phyloP scores from a whole-genome alignment of 179 eudicot species.

The Carnegiea gigantea region DNA sequence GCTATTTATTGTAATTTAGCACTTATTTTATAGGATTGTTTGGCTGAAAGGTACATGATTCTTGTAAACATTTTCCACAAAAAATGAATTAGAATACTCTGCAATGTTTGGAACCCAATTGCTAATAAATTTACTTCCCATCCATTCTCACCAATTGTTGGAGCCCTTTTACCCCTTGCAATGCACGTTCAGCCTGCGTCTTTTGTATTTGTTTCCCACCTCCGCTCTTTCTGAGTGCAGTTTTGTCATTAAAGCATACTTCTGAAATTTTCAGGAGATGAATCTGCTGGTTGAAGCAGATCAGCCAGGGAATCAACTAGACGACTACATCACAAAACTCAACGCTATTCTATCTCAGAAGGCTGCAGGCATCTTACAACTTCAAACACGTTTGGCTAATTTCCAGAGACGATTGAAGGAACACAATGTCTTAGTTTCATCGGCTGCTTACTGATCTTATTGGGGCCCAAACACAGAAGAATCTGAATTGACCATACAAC shows the following conservation, averaged over 20 bases:
- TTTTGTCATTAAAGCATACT: neutral
- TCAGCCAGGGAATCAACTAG: constrained; percentile 92
- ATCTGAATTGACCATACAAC: neutral
- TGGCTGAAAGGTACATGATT: neutral
- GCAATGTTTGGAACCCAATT: too few species aligned
- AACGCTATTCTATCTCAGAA: constrained; percentile 84
- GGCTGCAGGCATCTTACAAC: constrained; percentile 78
- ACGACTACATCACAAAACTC: constrained; percentile 71
- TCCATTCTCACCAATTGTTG: too few species aligned
- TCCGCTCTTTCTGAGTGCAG: neutral
- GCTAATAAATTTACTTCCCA: neutral
- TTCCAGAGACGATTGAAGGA: constrained; percentile 88
- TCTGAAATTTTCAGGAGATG: constrained; percentile 66
- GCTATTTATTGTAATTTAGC: too few species aligned
- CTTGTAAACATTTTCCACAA: neutral
- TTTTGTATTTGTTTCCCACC: too few species aligned
- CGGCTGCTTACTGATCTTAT: constrained; percentile 42
- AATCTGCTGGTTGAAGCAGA: constrained; percentile 88
- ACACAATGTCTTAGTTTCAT: constrained; percentile 68
- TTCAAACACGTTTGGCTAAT: constrained; percentile 79
- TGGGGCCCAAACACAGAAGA: neutral
- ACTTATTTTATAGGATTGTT: neutral
- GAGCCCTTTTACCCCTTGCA: too few species aligned
- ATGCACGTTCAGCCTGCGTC: too few species aligned
- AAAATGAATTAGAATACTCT: neutral